These are phyloP conservation scores for Lepraria neglecta DNA, from an alignment of 495 filamentous ascomycete species.

Conservation along the genomic window DNA sequence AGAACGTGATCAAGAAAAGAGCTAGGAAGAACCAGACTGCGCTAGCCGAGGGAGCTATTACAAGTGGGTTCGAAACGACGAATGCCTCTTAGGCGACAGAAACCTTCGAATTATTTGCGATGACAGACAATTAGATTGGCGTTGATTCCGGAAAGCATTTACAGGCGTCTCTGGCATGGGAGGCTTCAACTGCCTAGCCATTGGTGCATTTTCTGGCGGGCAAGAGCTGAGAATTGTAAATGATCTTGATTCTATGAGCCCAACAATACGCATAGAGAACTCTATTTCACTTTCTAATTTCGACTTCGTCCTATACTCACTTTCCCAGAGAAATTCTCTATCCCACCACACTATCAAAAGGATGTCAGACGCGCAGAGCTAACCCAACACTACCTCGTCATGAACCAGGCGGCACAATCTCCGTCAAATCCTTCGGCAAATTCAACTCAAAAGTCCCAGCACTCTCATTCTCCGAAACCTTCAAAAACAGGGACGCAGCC, in stretches of 20 bases:
- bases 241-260: too few species aligned
- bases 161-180: too few species aligned
- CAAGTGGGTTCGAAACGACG: not conserved
- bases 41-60: constrained; percentile 16
- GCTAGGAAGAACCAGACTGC: constrained; percentile 16
- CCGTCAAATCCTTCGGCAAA: not conserved
- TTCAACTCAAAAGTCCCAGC: not conserved
- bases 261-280: too few species aligned
- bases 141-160: too few species aligned
- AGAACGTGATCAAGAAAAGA: constrained; percentile 93
- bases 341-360: too few species aligned
- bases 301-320: too few species aligned
- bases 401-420: not conserved
- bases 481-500: not conserved
- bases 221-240: not conserved
- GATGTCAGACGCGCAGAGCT: too few species aligned
- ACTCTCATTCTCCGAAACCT: not conserved
- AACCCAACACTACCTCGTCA: not conserved
- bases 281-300: too few species aligned
- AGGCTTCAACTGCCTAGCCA: too few species aligned
- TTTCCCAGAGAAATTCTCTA: too few species aligned
- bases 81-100: not conserved
- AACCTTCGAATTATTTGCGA: too few species aligned
- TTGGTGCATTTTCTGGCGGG: too few species aligned
- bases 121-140: not conserved